Percentiles rank a stretch among this genome's conserved stretches.
Evolutionary conservation across 768 basidiomycete species (phyloP).

Genomic region (Xanthoconium purpureum): DNA sequence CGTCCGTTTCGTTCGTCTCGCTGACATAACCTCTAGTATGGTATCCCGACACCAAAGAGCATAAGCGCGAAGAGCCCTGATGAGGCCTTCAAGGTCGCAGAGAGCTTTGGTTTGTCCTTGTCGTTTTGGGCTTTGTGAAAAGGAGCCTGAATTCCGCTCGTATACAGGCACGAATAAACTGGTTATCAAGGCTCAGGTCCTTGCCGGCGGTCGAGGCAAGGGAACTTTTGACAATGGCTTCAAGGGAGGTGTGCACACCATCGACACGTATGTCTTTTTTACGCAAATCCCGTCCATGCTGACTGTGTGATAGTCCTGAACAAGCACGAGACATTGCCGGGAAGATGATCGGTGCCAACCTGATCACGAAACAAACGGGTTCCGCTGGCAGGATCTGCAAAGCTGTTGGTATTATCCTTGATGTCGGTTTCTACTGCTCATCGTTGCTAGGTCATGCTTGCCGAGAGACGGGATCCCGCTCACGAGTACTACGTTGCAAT

Average conservation of each 20-base stretch:
- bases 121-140: background rate
- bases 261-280: constrained; percentile 60
- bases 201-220: constrained; percentile 98
- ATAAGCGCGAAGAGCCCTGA: constrained; percentile 81
- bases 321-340: constrained; percentile 83
- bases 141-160: background rate
- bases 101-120: constrained; percentile 69
- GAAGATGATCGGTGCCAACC: constrained; percentile 92
- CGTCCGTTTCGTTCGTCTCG: background rate
- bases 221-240: constrained; percentile 95
- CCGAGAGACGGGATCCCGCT: constrained; percentile 86
- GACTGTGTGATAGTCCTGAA: constrained; percentile 55
- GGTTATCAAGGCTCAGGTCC: constrained; percentile 98
- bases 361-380: constrained; percentile 99
- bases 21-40: constrained; percentile 62
- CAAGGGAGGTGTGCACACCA: constrained; percentile 95
- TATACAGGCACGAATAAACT: constrained; percentile 65
- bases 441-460: constrained; percentile 85
- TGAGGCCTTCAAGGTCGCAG: constrained; percentile 87
- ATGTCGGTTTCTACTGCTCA: constrained; percentile 13
- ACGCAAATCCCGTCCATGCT: background rate
- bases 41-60: constrained; percentile 92
- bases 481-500: constrained; percentile 99
- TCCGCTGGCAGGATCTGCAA: constrained; percentile 91
- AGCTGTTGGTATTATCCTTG: constrained; percentile 54